Percentiles rank a stretch among this genome's conserved stretches.
These are phyloP conservation scores for Aspergillus chevalieri DNA, from an alignment of 2,329 filamentous ascomycete genomes.

Conservation along the genomic window DNA sequence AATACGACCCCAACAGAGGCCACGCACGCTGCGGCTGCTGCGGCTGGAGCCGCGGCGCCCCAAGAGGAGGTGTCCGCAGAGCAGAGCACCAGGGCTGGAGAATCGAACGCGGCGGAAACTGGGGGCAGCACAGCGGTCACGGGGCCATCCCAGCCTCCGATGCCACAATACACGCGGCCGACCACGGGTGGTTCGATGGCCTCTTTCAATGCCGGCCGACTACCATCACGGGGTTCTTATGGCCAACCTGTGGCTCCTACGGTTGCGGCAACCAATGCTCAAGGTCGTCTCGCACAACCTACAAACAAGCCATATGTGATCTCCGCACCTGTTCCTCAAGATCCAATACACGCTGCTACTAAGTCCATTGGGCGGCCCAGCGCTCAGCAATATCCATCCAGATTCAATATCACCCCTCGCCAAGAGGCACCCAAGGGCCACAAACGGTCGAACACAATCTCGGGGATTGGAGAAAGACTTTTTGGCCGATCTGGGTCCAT, in stretches of 20 bases:
- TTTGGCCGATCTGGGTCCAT: constrained; percentile 78
- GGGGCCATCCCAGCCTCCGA: constrained; percentile 37
- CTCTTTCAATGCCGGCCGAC: constrained; percentile 52
- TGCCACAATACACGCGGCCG: constrained; percentile 53
- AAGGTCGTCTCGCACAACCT: constrained; percentile 84
- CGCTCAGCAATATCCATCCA: constrained; percentile 50
- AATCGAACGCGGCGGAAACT: constrained; percentile 12
- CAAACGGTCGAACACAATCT: constrained; percentile 69
- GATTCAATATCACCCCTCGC: constrained; percentile 54
- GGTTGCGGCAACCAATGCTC: constrained; percentile 79
- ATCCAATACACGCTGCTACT: constrained; percentile 44
- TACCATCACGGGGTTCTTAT: constrained; percentile 75
- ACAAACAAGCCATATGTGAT: constrained; percentile 66
- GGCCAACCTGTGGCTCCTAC: constrained; percentile 82
- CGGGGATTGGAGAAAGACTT: constrained; percentile 73
- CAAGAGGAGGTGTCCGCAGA: constrained; percentile 5
- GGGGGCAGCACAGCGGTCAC: constrained; percentile 16
- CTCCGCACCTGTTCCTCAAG: constrained; percentile 58
- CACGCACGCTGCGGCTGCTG: constrained; percentile 41
- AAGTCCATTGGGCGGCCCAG: constrained; percentile 57
- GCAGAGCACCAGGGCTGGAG: constrained; percentile 3
- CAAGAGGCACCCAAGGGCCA: constrained; percentile 48
- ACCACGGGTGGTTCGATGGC: constrained; percentile 76
- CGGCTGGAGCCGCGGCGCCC: constrained; percentile 1
- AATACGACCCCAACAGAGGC: constrained; percentile 15